A percentile compares a stretch with the other conserved stretches of the same genome.
These are phyloP conservation scores for Xylaria sp. DNA, from an alignment of 2,329 filamentous ascomycete species.

Conservation along the genomic window DNA sequence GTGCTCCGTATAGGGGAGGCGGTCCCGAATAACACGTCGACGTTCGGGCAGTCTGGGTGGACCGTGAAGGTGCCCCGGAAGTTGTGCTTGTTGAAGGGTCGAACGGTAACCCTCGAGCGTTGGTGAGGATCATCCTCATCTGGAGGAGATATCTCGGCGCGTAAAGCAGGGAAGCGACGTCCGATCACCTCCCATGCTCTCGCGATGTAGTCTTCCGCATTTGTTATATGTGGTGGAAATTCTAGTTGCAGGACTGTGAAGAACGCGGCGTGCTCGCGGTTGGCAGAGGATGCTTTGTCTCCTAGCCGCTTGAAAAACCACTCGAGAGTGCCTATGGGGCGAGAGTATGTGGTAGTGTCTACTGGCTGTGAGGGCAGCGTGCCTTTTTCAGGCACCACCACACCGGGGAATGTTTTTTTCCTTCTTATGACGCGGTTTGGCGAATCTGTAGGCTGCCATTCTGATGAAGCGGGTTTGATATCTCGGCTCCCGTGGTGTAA, in stretches of 20 bases:
- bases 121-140: background rate
- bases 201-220: constrained; percentile 18
- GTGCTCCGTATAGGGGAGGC: constrained; percentile 6
- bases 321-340: constrained; percentile 32
- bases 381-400: background rate
- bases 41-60: constrained; percentile 6
- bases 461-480: background rate
- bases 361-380: background rate
- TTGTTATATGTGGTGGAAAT: constrained; percentile 29
- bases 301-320: constrained; percentile 39
- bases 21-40: constrained; percentile 20
- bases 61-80: constrained; percentile 20
- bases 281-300: constrained; percentile 29
- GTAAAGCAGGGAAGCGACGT: constrained; percentile 23
- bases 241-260: constrained; percentile 24
- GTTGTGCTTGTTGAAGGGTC: constrained; percentile 6
- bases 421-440: background rate
- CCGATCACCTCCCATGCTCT: constrained; percentile 28
- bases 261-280: constrained; percentile 42
- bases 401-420: background rate
- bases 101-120: background rate
- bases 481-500: background rate
- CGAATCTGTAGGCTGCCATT: background rate
- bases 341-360: background rate
- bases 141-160: constrained; percentile 14